Conservation (phyloP, 495 filamentous ascomycete genomes). For the Astrocystis sublimbata region DNA sequence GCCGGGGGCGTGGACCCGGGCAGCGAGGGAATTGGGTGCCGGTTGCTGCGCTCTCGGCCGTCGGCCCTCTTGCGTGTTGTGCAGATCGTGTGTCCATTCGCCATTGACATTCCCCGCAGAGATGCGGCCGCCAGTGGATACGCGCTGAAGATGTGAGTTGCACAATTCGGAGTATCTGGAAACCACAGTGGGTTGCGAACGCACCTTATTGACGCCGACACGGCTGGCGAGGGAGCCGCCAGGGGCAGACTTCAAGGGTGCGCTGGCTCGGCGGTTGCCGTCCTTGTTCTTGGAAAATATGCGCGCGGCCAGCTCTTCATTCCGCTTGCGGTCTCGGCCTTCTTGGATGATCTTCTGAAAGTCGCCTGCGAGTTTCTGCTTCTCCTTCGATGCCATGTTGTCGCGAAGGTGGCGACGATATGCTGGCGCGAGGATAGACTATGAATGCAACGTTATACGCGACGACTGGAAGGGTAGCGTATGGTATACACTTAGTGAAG, state of each 20-base stretch:
- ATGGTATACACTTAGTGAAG: neutral
- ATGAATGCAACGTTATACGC: conserved; percentile 3
- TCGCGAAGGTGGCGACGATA: conserved; percentile 13
- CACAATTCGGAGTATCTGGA: neutral
- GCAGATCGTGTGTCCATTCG: conserved; percentile 62
- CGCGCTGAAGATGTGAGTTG: conserved; percentile 18
- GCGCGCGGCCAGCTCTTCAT: conserved; percentile 68
- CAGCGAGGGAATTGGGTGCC: conserved; percentile 42
- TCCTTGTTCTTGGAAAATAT: conserved; percentile 66
- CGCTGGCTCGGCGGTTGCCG: conserved; percentile 53
- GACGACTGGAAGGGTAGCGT: neutral
- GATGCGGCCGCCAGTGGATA: conserved; percentile 41
- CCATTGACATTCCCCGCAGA: conserved; percentile 50
- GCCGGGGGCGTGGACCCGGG: conserved; percentile 45
- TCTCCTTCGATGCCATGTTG: conserved; percentile 46
- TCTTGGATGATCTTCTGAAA: conserved; percentile 68
- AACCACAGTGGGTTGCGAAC: conserved; percentile 17
- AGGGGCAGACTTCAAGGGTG: conserved; percentile 49
- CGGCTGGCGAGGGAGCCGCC: conserved; percentile 65
- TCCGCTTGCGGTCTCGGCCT: conserved; percentile 67
- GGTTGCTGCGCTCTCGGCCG: conserved; percentile 35
- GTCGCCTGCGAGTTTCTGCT: conserved; percentile 48
- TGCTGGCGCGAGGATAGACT: neutral
- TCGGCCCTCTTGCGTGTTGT: conserved; percentile 32
- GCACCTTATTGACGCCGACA: conserved; percentile 73